Evolutionary conservation across 148 eudicot genomes (phyloP).

Genomic region (Fagopyrum esculentum): DNA sequence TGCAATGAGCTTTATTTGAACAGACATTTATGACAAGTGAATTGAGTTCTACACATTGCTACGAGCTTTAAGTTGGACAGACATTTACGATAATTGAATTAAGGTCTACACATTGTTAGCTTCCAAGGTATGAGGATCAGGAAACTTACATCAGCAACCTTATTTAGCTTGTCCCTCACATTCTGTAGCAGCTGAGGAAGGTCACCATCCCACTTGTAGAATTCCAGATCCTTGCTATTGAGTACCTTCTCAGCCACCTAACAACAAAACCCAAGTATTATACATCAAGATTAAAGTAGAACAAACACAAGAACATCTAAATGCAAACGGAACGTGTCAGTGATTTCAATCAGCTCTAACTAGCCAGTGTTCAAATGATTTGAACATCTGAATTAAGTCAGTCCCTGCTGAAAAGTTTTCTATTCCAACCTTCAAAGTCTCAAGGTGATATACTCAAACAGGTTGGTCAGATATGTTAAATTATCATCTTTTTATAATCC

Average conservation of each 20-base stretch:
- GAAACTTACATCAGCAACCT: constrained; percentile 72
- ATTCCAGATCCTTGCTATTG: constrained; percentile 67
- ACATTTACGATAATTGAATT: neutral
- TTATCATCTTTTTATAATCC: no score
- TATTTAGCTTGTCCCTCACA: constrained; percentile 82
- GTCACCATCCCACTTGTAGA: constrained; percentile 93
- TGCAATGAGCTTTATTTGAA: neutral
- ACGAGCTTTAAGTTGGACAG: neutral
- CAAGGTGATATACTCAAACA: neutral
- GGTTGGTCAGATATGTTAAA: neutral
- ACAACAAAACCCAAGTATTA: neutral
- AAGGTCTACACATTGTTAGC: no score
- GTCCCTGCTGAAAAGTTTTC: no score
- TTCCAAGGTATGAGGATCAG: no score
- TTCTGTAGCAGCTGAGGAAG: constrained; percentile 72
- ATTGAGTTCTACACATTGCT: no score
- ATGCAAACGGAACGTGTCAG: no score
- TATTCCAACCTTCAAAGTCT: no score
- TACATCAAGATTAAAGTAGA: neutral
- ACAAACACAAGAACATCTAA: neutral
- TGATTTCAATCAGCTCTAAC: neutral
- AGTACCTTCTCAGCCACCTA: constrained; percentile 80
- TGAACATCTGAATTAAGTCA: neutral
- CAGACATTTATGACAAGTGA: neutral
- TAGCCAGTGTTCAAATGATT: neutral